Percentiles rank a stretch among this genome's conserved stretches.
Evolutionary conservation across 169 alveolate species (phyloP).

Genomic region (Cryptosporidium felis): DNA sequence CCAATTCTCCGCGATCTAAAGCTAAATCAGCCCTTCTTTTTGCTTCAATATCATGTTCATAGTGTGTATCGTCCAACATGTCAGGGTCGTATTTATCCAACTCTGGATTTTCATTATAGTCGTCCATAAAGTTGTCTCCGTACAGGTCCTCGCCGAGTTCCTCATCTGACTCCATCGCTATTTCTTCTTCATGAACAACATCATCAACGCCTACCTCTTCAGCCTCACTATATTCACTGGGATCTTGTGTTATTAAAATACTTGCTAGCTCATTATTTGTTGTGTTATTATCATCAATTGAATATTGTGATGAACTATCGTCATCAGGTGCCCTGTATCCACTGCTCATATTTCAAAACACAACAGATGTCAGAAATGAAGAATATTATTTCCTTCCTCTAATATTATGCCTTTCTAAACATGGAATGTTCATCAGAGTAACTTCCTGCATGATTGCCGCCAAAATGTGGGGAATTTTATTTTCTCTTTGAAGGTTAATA

Average conservation of each 20-base stretch:
- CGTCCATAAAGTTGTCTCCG: conserved; percentile 58
- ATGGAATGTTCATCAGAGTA: background rate
- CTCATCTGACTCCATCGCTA: conserved; percentile 58
- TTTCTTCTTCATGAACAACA: conserved; percentile 50
- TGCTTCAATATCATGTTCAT: conserved; percentile 84
- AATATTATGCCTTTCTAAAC: background rate
- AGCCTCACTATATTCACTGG: conserved; percentile 68
- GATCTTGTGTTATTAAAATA: conserved; percentile 55
- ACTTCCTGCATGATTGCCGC: conserved; percentile 64
- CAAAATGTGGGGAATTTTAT: conserved; percentile 54
- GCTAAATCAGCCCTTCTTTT: conserved; percentile 83
- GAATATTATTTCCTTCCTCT: background rate
- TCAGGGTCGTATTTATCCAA: conserved; percentile 84
- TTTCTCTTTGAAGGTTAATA: too few relatives aligned
- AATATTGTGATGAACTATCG: conserved; percentile 12
- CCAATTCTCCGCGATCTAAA: conserved; percentile 77
- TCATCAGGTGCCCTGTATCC: conserved; percentile 15
- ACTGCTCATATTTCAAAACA: background rate
- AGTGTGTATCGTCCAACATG: conserved; percentile 82
- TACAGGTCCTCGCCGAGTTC: conserved; percentile 63
- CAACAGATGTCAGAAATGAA: background rate
- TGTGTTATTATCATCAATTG: conserved; percentile 5
- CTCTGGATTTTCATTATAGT: conserved; percentile 38
- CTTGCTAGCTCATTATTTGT: conserved; percentile 25
- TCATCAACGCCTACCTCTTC: conserved; percentile 69